phyloP scores from a whole-genome alignment of 1,284 basidiomycete genomes.

The Hymenochaete sp. region DNA sequence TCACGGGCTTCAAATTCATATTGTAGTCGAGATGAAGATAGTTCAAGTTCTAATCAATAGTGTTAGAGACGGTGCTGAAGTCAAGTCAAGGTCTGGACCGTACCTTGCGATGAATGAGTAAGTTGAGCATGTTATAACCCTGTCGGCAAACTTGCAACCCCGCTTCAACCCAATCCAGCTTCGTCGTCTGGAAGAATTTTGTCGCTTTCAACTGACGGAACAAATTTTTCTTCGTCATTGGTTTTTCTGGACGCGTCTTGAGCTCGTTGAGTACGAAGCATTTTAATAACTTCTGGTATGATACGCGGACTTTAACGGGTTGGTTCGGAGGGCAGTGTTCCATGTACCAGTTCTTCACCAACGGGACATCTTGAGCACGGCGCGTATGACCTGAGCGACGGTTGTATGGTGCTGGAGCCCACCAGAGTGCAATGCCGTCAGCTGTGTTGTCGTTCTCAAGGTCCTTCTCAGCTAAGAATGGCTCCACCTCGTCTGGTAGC shows the following conservation, averaged over 20 bases:
- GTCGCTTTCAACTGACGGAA: constrained; percentile 96
- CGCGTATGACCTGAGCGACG: constrained; percentile 89
- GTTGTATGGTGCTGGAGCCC: constrained; percentile 96
- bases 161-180: constrained; percentile 98
- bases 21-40: constrained; percentile 92
- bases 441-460: constrained; percentile 90
- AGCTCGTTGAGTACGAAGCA: constrained; percentile 94
- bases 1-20: constrained; percentile 96
- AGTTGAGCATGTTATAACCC: constrained; percentile 99
- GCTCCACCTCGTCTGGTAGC: constrained; percentile 72
- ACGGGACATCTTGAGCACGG: constrained; percentile 89
- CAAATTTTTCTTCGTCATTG: constrained; percentile 96
- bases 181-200: constrained; percentile 99
- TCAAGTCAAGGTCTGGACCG: constrained; percentile 16
- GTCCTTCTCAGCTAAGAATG: constrained; percentile 78
- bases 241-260: constrained; percentile 82
- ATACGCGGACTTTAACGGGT: constrained; percentile 97
- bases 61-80: constrained; percentile 16
- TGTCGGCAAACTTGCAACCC: constrained; percentile 97
- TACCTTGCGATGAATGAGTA: constrained; percentile 97
- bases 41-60: constrained; percentile 75
- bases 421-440: constrained; percentile 97
- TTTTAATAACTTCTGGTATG: constrained; percentile 98
- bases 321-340: constrained; percentile 97
- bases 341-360: constrained; percentile 96